These are phyloP conservation scores for Tylopilus sp. DNA, from an alignment of 1,284 basidiomycete genomes.

Conservation along the genomic window DNA sequence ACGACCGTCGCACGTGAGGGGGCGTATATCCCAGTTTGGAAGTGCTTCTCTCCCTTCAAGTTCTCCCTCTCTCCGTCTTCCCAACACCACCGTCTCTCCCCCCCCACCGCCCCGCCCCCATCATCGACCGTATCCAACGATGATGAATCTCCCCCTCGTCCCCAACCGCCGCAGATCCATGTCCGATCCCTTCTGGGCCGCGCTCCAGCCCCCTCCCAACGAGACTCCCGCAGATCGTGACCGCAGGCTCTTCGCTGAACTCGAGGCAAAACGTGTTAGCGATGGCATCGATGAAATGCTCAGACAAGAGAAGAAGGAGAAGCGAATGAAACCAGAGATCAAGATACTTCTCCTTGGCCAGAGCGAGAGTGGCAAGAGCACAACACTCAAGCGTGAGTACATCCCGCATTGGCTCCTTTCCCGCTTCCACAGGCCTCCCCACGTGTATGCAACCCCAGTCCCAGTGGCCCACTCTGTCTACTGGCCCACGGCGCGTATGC, in stretches of 20 bases:
- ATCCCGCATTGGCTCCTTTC: constrained; percentile 7
- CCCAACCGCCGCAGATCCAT: constrained; percentile 44
- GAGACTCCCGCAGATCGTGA: constrained; percentile 65
- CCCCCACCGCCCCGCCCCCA: constrained; percentile 1
- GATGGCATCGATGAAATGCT: constrained; percentile 77
- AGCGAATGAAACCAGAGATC: constrained; percentile 57
- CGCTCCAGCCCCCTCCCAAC: constrained; percentile 63
- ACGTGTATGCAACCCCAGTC: neutral
- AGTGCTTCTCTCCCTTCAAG: constrained; percentile 24
- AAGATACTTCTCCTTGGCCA: constrained; percentile 77
- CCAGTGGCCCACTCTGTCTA: neutral
- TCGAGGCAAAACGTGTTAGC: constrained; percentile 66
- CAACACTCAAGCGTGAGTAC: constrained; percentile 77
- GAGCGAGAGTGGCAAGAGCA: constrained; percentile 80
- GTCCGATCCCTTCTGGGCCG: constrained; percentile 67
- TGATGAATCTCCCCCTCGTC: constrained; percentile 31
- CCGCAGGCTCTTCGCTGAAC: constrained; percentile 56
- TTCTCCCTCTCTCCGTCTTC: constrained; percentile 16
- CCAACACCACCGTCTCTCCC: constrained; percentile 13
- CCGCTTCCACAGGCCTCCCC: constrained; percentile 4
- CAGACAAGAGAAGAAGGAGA: constrained; percentile 54
- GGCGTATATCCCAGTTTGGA: constrained; percentile 22
- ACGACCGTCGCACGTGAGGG: constrained; percentile 19
- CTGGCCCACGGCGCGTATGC: neutral
- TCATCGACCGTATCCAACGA: constrained; percentile 4